A percentile compares a stretch with the other conserved stretches of the same genome.
These are phyloP conservation scores for Botryosphaeria dothidea DNA, from an alignment of 2,329 filamentous ascomycete genomes.

Conservation along the genomic window DNA sequence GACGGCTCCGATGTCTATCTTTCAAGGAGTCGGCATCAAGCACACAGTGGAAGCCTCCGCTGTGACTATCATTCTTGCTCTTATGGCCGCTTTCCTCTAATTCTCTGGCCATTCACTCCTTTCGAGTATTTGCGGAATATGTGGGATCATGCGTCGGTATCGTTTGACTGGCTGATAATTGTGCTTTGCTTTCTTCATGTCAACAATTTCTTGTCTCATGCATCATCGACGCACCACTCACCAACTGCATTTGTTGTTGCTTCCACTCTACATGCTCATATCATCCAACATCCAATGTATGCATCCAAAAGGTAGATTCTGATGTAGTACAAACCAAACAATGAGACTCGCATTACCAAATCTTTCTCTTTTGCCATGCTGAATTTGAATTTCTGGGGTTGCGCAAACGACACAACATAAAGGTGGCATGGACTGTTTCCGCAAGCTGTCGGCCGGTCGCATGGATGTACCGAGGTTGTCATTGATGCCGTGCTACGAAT, in stretches of 20 bases:
- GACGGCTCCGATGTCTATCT: background rate
- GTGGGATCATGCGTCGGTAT: background rate
- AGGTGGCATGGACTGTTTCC: background rate
- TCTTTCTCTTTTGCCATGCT: background rate
- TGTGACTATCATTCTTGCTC: background rate
- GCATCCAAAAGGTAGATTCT: background rate
- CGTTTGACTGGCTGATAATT: background rate
- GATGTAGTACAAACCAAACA: constrained; percentile 4
- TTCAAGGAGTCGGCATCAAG: constrained; percentile 3
- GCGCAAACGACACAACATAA: background rate
- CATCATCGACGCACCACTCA: constrained; percentile 9
- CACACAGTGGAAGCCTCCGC: background rate
- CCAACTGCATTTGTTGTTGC: background rate
- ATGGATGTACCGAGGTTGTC: background rate
- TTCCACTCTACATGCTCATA: background rate
- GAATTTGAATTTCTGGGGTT: background rate
- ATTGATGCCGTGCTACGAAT: background rate
- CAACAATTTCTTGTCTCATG: constrained; percentile 6
- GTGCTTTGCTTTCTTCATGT: background rate
- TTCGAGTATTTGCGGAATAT: background rate
- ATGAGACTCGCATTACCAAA: background rate
- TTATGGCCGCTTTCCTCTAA: constrained; percentile 1
- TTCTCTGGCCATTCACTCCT: background rate
- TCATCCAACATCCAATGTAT: constrained; percentile 10
- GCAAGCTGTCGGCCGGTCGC: background rate